Evolutionary conservation across 352 stramenopile genomes (phyloP), one percentile per base, ranked within the genome.

Genomic region (Globisporangium nodosum): DNA sequence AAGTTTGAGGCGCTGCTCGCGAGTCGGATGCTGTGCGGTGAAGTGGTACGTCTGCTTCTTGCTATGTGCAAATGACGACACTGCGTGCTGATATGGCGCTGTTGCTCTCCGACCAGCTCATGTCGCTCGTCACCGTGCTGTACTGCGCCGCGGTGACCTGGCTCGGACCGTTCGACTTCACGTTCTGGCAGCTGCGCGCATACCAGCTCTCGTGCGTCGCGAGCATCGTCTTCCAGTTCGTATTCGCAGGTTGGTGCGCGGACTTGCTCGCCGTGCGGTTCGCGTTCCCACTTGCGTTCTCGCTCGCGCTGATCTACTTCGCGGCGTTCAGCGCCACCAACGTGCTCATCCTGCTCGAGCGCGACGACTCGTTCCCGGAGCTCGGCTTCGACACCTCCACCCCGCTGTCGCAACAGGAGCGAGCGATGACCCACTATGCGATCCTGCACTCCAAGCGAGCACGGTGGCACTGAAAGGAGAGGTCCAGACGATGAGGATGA

Each of bases 251-350:
- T 1, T 78, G 68, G 59, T 60, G 64, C 27, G 59, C 67, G 16
- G 53, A 64, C 18, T 40, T 54, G 8, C 11, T 82, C 49, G 49
- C 48, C 27, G 63, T 76, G 30, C 60, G 67, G 20, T 46, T 63
- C 5, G 76, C 64, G n/a, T 73, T 78, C 39, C 68, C 72, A 1
- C 54, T 73, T 8, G 74, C 75, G 15, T 20, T 76, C 3, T 60
- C 21, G 6, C 24, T 80, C 2, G 67, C 62, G 18, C 8, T 70
- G 0, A 15, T 73, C 39, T 85, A 85, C 53, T 78, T 88, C 54
- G 52, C 67, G 4, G 47, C 71, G 2, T 88, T 88, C 60, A 86
- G 81, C 58, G 31, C 71, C 62, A 81, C 72, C 33, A 88, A 88
- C 54, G 56, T 79, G n/a, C 56, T 86, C 48, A 74, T 85, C 12